Percentiles rank a stretch among this genome's conserved stretches.
Conservation (phyloP, 1,139 yeast species). For the Kazachstania sp. region DNA sequence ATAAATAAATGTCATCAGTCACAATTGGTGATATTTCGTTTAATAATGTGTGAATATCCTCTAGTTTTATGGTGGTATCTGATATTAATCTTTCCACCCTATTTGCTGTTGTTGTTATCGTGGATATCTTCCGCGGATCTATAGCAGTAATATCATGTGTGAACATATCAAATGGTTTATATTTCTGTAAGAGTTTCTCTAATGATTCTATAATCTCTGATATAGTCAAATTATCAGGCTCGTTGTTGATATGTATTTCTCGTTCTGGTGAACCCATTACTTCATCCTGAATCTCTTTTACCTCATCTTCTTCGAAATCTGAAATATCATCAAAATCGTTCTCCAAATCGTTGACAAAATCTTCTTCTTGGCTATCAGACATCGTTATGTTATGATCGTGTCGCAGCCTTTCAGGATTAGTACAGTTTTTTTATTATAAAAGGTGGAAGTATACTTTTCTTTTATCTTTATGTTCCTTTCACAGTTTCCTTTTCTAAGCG, state of each 20-base stretch:
- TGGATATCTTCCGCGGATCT: constrained; percentile 1
- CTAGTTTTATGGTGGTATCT: constrained; percentile 31
- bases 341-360: constrained; percentile 29
- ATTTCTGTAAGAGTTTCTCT: background rate
- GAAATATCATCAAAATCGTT: constrained; percentile 17
- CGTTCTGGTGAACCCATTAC: background rate
- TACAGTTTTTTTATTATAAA: no score
- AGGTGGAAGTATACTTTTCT: no score
- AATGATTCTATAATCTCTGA: background rate
- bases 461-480: no score
- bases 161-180: background rate
- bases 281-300: background rate
- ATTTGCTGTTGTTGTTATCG: background rate
- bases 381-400: background rate
- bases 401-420: no score
- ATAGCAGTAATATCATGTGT: background rate
- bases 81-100: background rate
- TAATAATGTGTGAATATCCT: constrained; percentile 44
- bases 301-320: constrained; percentile 1
- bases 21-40: constrained; percentile 52
- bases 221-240: background rate
- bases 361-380: constrained; percentile 15
- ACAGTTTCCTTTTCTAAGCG: no score
- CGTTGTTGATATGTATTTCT: background rate
- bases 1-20: constrained; percentile 43